Evolutionary conservation across 306 rosid genomes (phyloP).

Genomic region (Fagus sylvatica): DNA sequence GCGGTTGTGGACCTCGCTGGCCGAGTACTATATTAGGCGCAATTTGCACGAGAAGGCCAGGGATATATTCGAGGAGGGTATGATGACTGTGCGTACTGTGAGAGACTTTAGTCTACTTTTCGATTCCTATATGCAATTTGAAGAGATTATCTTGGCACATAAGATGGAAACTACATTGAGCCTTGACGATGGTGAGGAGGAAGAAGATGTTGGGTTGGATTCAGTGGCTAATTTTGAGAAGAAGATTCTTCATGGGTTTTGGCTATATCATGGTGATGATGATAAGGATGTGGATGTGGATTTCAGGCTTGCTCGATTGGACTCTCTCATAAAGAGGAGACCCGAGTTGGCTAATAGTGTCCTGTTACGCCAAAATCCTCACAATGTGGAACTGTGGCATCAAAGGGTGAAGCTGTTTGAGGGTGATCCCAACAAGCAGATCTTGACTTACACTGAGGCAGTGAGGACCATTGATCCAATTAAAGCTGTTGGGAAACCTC

Average conservation of each 20-base stretch:
- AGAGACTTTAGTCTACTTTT: slow-evolving; percentile 92
- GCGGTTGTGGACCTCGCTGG: slow-evolving; percentile 84
- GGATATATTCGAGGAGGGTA: slow-evolving; percentile 96
- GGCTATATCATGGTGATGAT: slow-evolving; percentile 84
- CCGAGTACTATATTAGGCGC: slow-evolving; percentile 91
- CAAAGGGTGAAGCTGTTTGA: slow-evolving; percentile 91
- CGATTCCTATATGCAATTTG: slow-evolving; percentile 79
- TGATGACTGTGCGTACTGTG: slow-evolving; percentile 82
- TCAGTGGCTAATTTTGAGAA: slow-evolving; percentile 59
- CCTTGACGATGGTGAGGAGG: slow-evolving; percentile 60
- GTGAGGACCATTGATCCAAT: slow-evolving; percentile 92
- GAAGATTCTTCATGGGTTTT: slow-evolving; percentile 65
- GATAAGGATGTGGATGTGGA: slow-evolving; percentile 79
- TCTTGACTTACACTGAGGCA: slow-evolving; percentile 90
- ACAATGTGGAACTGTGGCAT: slow-evolving; percentile 98
- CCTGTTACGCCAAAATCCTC: slow-evolving; percentile 88
- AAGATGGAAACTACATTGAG: slow-evolving; percentile 70
- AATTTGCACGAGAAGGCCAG: slow-evolving; percentile 92
- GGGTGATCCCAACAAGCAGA: slow-evolving; percentile 92
- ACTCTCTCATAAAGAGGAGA: slow-evolving; percentile 86
- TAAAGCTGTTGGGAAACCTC: slow-evolving; percentile 98
- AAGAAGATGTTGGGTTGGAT: slow-evolving; percentile 51
- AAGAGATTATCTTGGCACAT: slow-evolving; percentile 84
- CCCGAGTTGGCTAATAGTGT: slow-evolving; percentile 93
- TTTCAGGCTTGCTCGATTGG: slow-evolving; percentile 79